Base-by-base conservation (phyloP, 495 filamentous ascomycete genomes). In the Penicillium psychrofluorescens region DNA sequence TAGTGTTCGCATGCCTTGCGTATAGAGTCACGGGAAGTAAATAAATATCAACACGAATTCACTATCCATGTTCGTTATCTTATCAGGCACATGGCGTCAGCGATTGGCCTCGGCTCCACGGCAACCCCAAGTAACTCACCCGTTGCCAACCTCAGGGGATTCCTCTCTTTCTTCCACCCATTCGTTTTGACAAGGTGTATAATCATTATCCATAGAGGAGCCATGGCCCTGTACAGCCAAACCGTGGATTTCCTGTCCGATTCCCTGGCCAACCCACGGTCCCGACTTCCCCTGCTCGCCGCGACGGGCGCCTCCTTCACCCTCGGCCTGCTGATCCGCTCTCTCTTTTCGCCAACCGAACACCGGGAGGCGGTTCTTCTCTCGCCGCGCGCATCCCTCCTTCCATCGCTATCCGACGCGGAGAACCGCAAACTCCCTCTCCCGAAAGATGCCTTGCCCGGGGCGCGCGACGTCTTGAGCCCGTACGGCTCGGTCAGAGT, bases 401-500 rank as follows among this genome's bases (percentile, higher is more conserved):
- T 81, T 11, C 62, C 70, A 7, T 52, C 60, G 1, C 58, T 80
- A n/a, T 68, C 70, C 13, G 49, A 64, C 13, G 54, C 67, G 7
- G 70, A 83, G 40, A 64, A 68, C 8, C 53, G 61, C 16, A 49
- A 60, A 39, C 64, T 84, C 4, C 81, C 87, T 2, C 86, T 95
- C 59, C 87, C 88, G 1, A 79, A 82, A 13, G 76, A 87, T 59
- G 71, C 80, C 28, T 73, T 89, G 16, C 90, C 88, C 0, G 88
- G 88, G 11, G 79, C 68, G 6, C 72, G 87, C 34, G 79, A 90
- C 64, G 83, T 95, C 14, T 59, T 71, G 4, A 86, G 79, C 7
- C 85, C 86, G 45, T 95, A 90, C 52, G 90, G 91, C 14, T 80
- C 74, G 22, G 83, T 89, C 22, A 70, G 86, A 32, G 84, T 90